Evolutionary conservation across 129 eudicot species (phyloP), one percentile per base, ranked within the genome.

Genomic region (Heracleum sosnowskyi): DNA sequence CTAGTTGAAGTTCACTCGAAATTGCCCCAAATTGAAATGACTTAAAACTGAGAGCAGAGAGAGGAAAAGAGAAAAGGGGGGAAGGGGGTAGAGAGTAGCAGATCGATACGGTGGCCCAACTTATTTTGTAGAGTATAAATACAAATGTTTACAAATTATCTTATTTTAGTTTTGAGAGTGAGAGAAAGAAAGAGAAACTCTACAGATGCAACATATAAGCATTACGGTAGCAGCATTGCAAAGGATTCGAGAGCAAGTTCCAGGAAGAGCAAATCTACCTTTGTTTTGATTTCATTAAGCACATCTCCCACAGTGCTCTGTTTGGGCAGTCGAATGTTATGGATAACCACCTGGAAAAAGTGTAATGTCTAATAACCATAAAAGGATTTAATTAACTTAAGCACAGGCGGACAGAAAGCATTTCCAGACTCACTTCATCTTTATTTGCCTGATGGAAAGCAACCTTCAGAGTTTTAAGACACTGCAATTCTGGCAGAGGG

Each of bases 281-380:
- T 95, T 63, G 91, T 79, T 86, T 95, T 95, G 15, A 95, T 89
- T 73, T 91, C 98, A 75, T 88, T 76, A 60, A 95, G 93, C 73
- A 95, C 98, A 76, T 91, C 98, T 69, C 93, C 98, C 7, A 95
- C 98, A 49, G 97, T 95, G 82, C 98, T 95, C 81, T 87, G 97
- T 73, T 95, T 95, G 8, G 97, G 97, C 86, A 95, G 75, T 81
- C 98, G 87, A 77, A 95, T 86, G 83, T 91, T 91, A 80, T 88
- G 98, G 69, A 91, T 84, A 42, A 81, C 83, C 37, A 90, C 89
- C 98, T 95, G 91, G 78, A 82, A 82, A 81, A 73, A 79, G 36
- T 34, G 77, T 37, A 73, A 40, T 62, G 33, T 3, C 7, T 31
- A 9, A 39, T 74, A 42, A 47, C 77, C 79, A 75, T 66, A 53